Conservation (phyloP, 2,329 filamentous ascomycete species). For the Arthroderma sp. region DNA sequence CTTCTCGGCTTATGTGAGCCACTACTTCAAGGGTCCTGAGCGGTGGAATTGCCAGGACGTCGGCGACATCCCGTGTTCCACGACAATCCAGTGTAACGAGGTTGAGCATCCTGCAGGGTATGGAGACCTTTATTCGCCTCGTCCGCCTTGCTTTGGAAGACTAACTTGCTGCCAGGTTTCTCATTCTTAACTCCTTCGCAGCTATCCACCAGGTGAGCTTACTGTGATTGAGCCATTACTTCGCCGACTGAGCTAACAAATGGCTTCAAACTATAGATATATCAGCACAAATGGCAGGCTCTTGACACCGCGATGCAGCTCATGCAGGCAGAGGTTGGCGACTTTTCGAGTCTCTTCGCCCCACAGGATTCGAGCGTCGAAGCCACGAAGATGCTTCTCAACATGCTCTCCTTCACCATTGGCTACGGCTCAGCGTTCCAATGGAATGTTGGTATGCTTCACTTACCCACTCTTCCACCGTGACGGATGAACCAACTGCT, state of each 20-base stretch:
- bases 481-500: not conserved
- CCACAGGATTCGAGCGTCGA: not conserved
- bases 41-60: conserved; percentile 1
- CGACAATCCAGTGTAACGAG: not conserved
- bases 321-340: not conserved
- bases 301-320: not conserved
- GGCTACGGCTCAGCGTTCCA: conserved; percentile 2
- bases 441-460: conserved; percentile 4
- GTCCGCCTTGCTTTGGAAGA: too few species aligned
- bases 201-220: not conserved
- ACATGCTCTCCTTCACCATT: not conserved
- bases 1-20: not conserved
- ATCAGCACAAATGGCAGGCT: not conserved
- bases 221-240: too few species aligned
- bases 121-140: not conserved
- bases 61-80: not conserved
- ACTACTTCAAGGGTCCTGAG: not conserved
- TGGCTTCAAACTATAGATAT: not conserved
- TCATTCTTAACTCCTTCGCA: conserved; percentile 1
- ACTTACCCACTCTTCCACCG: too few species aligned
- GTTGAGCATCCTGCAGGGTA: not conserved
- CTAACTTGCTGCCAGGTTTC: not conserved
- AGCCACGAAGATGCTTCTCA: not conserved
- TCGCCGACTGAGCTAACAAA: too few species aligned
- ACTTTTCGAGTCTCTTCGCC: not conserved